Evolutionary conservation across 495 filamentous ascomycete genomes (phyloP).

Genomic region (Umbilicaria muhlenbergii): DNA sequence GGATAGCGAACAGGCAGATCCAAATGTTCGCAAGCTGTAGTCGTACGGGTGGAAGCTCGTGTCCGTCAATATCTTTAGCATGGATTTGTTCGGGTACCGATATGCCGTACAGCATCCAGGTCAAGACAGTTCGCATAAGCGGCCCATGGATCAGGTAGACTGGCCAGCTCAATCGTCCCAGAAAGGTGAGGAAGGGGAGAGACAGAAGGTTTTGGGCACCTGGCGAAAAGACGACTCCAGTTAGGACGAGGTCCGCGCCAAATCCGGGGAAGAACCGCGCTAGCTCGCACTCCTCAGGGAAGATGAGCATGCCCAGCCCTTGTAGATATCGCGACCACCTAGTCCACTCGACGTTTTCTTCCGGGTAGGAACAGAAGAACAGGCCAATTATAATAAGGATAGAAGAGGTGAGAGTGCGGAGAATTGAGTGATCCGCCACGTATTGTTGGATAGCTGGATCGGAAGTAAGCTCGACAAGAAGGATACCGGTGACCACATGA

Average conservation of each 20-base stretch:
- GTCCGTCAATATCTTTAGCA: slow-evolving; percentile 26
- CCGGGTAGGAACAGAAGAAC: slow-evolving; percentile 43
- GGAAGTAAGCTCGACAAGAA: slow-evolving; percentile 46
- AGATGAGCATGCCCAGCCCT: slow-evolving; percentile 30
- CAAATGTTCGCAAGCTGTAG: slow-evolving; percentile 22
- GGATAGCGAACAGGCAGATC: slow-evolving; percentile 32
- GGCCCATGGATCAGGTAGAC: slow-evolving; percentile 54
- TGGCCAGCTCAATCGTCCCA: slow-evolving; percentile 49
- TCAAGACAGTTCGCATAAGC: slow-evolving; percentile 42
- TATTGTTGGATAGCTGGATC: slow-evolving; percentile 33
- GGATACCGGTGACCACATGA: slow-evolving; percentile 48
- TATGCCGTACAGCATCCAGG: slow-evolving; percentile 49
- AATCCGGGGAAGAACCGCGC: slow-evolving; percentile 35
- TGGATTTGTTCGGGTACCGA: slow-evolving; percentile 22
- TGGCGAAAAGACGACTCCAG: slow-evolving; percentile 44
- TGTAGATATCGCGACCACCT: slow-evolving; percentile 40
- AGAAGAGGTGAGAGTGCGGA: slow-evolving; percentile 25
- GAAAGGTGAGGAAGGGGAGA: slow-evolving; percentile 42
- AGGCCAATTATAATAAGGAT: slow-evolving; percentile 33
- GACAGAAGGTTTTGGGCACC: slow-evolving; percentile 38
- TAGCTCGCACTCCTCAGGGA: slow-evolving; percentile 36
- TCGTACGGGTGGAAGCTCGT: slow-evolving; percentile 25
- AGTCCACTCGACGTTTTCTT: slow-evolving; percentile 38
- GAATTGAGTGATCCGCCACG: slow-evolving; percentile 27
- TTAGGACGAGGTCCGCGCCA: slow-evolving; percentile 38